Evolutionary conservation across 2,329 filamentous ascomycete species (phyloP), one percentile per base, ranked within the genome.

Genomic region (Ceratocystis papillata): DNA sequence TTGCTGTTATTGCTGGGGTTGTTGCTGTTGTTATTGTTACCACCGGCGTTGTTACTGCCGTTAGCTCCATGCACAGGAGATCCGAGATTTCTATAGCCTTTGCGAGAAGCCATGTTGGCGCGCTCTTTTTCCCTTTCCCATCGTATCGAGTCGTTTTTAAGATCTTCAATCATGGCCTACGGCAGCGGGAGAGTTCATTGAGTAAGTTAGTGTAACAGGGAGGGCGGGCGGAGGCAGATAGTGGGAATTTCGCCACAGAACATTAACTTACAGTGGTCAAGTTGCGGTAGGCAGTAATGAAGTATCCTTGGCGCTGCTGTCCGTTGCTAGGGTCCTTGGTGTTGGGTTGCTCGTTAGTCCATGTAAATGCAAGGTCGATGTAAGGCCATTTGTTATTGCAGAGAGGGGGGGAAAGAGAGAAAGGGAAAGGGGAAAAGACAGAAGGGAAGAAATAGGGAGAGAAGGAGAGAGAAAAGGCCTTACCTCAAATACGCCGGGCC

Each of bases 221-320:
- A 28, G 62, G n/a, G 20, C 37, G 28, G 28, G 8, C 25, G 10
- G 22, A 55, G 5, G 50, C 7, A 28, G 20, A 22, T 1, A 1
- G n/a, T 33, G 55, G n/a, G 15, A 6, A 60, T 41, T n/a, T 25
- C 3, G 25, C 5, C 10, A 3, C 2, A 3, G 8, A 30, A 28
- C 8, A 33, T 15, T 5, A 59, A 77, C 86, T 78, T 81, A 90
- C 88, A 72, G 86, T 86, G 71, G 88, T 91, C 73, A 91, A 77
- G 73, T 90, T 89, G 69, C 88, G 83, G 76, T 91, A 91, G 69
- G 87, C 88, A 62, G 85, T 89, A 74, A 91, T 89, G 75, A 84
- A 89, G 77, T 88, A 91, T 71, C 88, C 88, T 72, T 84, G 81
- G 69, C 85, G 84, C 70, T 82, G 78, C 76, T 87, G 81, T 70